A percentile compares a stretch with the other conserved stretches of the same genome.
These are phyloP conservation scores for Kurtzmaniella quercitrusa DNA, from an alignment of 1,139 yeast genomes.

Conservation along the genomic window DNA sequence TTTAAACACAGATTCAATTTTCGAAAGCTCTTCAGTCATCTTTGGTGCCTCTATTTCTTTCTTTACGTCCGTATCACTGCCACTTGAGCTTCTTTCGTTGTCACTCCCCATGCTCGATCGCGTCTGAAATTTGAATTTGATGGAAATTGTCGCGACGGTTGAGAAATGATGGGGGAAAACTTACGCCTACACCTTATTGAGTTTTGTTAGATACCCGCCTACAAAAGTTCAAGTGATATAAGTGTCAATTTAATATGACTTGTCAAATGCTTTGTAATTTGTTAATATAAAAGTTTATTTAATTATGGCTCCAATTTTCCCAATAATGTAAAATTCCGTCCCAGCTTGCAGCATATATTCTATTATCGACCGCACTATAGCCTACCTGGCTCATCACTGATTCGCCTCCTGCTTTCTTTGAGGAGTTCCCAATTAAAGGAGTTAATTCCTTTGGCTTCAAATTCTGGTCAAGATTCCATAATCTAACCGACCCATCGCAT, in stretches of 20 bases:
- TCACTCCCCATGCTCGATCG: no score
- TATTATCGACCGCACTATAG: constrained; percentile 1
- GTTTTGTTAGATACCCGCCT: no score
- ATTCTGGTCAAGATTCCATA: neutral
- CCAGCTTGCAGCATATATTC: constrained; percentile 4
- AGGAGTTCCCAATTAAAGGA: neutral
- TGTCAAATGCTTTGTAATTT: no score
- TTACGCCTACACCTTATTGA: no score
- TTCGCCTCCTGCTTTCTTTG: neutral
- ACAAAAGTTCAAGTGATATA: no score
- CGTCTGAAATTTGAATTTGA: no score
- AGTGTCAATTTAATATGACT: no score
- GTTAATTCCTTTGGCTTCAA: neutral
- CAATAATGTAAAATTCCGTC: neutral
- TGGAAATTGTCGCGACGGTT: no score
- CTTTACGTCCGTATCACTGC: no score
- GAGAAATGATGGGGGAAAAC: no score
- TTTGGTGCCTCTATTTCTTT: neutral
- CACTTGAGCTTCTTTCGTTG: no score
- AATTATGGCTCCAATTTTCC: neutral
- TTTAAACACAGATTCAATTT: neutral
- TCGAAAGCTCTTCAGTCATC: neutral
- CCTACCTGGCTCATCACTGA: neutral
- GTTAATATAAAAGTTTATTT: no score
- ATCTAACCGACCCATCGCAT: neutral